phyloP scores from a whole-genome alignment of 768 basidiomycete species.

The Xerocomellus amylosporus region DNA sequence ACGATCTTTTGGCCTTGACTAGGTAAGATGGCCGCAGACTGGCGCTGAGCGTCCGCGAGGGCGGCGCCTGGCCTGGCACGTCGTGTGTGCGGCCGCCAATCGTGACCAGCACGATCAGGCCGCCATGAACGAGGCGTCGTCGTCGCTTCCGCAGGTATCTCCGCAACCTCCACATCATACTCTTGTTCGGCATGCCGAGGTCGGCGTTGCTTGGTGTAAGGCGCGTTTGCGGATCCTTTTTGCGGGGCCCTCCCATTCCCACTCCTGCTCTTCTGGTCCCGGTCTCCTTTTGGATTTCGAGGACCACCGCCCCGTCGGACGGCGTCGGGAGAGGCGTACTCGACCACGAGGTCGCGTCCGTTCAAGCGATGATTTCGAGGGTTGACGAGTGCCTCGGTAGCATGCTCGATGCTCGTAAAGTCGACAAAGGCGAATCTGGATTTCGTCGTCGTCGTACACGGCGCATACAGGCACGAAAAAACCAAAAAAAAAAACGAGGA shows the following conservation, averaged over 20 bases:
- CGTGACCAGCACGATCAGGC: constrained; percentile 11
- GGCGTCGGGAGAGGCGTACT: constrained; percentile 87
- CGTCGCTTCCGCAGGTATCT: not conserved
- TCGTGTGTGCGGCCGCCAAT: constrained; percentile 20
- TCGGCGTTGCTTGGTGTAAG: constrained; percentile 4
- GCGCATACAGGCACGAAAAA: not conserved
- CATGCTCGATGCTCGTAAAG: constrained; percentile 74
- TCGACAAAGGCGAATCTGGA: constrained; percentile 91
- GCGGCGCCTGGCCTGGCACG: constrained; percentile 78
- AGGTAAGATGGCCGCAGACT: constrained; percentile 66
- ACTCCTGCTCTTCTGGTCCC: constrained; percentile 11
- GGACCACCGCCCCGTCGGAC: constrained; percentile 71
- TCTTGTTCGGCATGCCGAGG: constrained; percentile 2
- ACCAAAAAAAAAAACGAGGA: not conserved
- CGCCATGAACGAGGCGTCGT: constrained; percentile 2
- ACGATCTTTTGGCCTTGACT: constrained; percentile 69
- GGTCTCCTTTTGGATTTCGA: constrained; percentile 23
- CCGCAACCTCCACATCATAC: constrained; percentile 3
- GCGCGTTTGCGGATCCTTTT: not conserved
- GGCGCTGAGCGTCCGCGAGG: constrained; percentile 71
- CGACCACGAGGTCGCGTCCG: constrained; percentile 81
- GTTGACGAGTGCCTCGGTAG: constrained; percentile 80
- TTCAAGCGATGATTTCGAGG: constrained; percentile 80
- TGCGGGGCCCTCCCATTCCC: constrained; percentile 8
- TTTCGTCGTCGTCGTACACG: not conserved